Percentiles rank a stretch among this genome's conserved stretches.
phyloP scores from a whole-genome alignment of 257 asterid species.

The Petunia axillaris region DNA sequence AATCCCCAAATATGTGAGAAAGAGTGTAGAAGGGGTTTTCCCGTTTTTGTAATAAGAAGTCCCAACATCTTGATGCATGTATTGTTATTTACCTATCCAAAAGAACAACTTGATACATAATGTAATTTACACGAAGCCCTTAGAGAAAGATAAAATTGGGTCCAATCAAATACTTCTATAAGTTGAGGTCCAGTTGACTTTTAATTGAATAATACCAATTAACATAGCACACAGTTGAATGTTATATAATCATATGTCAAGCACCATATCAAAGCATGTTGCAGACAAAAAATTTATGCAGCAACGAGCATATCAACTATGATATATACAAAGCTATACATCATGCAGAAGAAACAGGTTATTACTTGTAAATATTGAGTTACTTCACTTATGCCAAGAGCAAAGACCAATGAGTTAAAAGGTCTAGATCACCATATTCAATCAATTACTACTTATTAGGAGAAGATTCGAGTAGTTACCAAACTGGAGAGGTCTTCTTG shows the following conservation, averaged over 20 bases:
- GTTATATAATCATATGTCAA: not conserved
- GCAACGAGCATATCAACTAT: not conserved
- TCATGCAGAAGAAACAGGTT: constrained; percentile 15
- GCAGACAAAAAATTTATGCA: not conserved
- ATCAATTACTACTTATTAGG: not conserved
- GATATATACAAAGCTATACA: not conserved
- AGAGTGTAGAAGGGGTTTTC: not conserved
- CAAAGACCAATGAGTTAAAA: not conserved
- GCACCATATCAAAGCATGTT: not conserved
- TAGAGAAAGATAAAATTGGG: not conserved
- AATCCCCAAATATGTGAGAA: not conserved
- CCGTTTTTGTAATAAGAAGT: not conserved
- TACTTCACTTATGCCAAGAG: not conserved
- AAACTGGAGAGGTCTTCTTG: constrained; percentile 75
- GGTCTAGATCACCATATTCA: not conserved
- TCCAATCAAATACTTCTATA: not conserved
- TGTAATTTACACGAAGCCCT: not conserved
- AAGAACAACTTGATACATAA: constrained; percentile 10
- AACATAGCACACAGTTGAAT: not conserved
- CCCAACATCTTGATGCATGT: not conserved
- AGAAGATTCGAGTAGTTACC: constrained; percentile 56
- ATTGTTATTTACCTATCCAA: constrained; percentile 5
- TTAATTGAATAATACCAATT: constrained; percentile 16
- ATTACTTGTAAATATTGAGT: constrained; percentile 2
- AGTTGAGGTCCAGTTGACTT: constrained; percentile 5